Base-by-base conservation (phyloP, 192 early-diverging fungal species). In the Backusella mclennaniae region DNA sequence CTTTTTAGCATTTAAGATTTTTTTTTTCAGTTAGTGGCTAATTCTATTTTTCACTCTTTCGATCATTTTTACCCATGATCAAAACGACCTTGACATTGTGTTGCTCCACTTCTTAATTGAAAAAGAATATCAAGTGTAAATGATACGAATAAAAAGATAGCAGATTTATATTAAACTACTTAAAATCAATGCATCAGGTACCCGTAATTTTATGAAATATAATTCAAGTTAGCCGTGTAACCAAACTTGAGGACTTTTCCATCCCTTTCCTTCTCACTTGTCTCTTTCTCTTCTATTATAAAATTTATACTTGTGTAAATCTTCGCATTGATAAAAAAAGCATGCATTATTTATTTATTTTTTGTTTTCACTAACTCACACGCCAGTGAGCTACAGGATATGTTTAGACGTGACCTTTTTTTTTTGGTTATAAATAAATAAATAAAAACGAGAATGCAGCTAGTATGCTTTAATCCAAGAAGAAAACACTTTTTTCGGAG, bases 371-470 rank as follows among this genome's bases (percentile, higher is more conserved):
- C 56, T 29, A 63, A 63, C 56, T 63, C 56, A 63, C 56, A 63
- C 56, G 56, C 56, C 56, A 63, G 56, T 63, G 56, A 29, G 56
- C 56, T 63, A 63, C 56, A 63, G 9, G 26, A 21, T 29, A 63
- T 63, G 56, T 63, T 63, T 63, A 63, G 56, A 63, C 56, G 21
- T 63, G 56, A 63, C 56, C 56, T 63, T 63, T 63, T 63, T 59
- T 63, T 56, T 56, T 52, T 52, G 15, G 42, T 59, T 59, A 59
- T 59, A 59, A 59, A 59, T 59, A 59, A 59, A 59, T 59, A 59
- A 26, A 59, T 26, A 26, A 59, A 31, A 59, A 59, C 56, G 56
- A 59, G 56, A 59, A 59, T 59, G 56, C 56, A 59, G 23, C 56
- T 59, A 59, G 56, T 21, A 59, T 59, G 21, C 56, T 59, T 26